A percentile compares a stretch with the other conserved stretches of the same genome.
Conservation (phyloP, 1,284 basidiomycete species). For the Rhodotorula mucilaginosa region DNA sequence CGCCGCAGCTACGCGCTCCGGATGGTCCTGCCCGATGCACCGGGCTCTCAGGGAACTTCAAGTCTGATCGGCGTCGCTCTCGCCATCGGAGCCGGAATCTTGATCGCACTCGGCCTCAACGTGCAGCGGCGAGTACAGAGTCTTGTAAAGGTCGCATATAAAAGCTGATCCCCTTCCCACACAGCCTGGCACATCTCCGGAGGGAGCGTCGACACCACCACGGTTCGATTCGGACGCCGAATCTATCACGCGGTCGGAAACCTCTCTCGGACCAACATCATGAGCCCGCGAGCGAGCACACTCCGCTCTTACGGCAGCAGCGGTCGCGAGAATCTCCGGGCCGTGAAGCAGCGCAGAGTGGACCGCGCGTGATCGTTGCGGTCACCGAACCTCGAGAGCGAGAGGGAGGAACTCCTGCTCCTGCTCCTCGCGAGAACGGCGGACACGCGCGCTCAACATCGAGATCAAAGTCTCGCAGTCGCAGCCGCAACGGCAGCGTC, state of each 20-base stretch:
- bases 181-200: conserved; percentile 22
- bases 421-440: neutral
- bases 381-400: neutral
- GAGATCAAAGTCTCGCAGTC: neutral
- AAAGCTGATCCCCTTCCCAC: too few relatives aligned
- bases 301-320: conserved; percentile 2
- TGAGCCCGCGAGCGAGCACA: neutral
- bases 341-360: neutral
- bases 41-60: conserved; percentile 3
- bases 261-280: too few relatives aligned
- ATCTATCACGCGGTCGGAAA: too few relatives aligned
- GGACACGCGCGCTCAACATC: conserved; percentile 47
- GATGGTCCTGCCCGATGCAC: neutral
- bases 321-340: too few relatives aligned
- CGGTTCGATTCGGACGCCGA: too few relatives aligned
- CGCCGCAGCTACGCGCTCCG: neutral
- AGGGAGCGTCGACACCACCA: neutral
- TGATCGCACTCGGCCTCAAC: conserved; percentile 79
- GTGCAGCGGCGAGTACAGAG: conserved; percentile 8
- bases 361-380: neutral
- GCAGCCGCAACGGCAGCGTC: conserved; percentile 22
- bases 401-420: neutral
- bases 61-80: conserved; percentile 76
- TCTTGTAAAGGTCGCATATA: neutral
- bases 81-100: conserved; percentile 77